Evolutionary conservation across 129 eudicot genomes (phyloP), one percentile per base, ranked within the genome.

Genomic region (Artemisia argyi): DNA sequence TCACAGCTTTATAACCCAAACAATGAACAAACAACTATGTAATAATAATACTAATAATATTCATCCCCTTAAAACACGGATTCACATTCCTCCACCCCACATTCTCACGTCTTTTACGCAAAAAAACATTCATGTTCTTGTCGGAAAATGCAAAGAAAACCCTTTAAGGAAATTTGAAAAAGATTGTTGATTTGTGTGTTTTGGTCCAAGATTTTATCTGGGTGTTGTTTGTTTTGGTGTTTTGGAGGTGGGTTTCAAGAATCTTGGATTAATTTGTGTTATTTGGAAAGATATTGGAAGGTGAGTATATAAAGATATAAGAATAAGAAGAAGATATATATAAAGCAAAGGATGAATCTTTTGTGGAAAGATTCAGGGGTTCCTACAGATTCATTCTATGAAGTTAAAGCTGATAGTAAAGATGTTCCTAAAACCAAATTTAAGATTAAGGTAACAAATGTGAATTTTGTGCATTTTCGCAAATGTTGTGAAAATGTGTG

Each of bases 361-460:
- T 78, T 92, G 86, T 78, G 95, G 91, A 85, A 89, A 79, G 91
- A 85, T 73, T 78, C 86, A 24, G 96, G 96, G 5, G 67, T 82
- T 71, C 88, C 98, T 11, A 79, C 95, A 42, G 98, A 92, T 83
- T 79, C 88, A 57, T 92, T 68, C 65, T 89, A 92, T 80, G 77
- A 89, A 74, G 88, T 89, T 68, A 81, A 91, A 49, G 75, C 96
- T 72, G 96, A 92, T 75, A 85, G 89, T 74, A 81, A 84, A 1
- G 92, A 88, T 89, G 98, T 88, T 85, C 96, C 95, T 0, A 77
- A 92, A 77, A 86, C 90, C 85, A 92, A 89, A 78, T 92, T 92
- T 78, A 83, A 86, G 69, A 87, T 92, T 81, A 89, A 87, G 98
- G 98, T 91, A 28, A 24, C 3, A 11, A 1, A 22, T 58, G 46